These are phyloP conservation scores for Podospora pseudoanserina DNA, from an alignment of 495 filamentous ascomycete species.

Conservation along the genomic window DNA sequence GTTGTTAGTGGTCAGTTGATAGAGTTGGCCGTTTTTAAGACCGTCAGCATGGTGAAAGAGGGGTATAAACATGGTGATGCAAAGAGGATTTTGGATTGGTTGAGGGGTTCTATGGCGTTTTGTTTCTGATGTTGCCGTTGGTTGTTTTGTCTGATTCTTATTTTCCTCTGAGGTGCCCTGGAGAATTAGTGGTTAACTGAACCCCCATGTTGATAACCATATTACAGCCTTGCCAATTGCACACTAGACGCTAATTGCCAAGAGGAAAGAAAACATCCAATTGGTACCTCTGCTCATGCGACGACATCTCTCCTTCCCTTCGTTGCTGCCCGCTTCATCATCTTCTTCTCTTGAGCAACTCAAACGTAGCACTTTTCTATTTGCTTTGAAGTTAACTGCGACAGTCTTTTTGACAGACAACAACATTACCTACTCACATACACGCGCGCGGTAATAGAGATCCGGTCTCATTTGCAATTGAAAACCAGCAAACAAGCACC, in stretches of 20 bases:
- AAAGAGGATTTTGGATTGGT: neutral
- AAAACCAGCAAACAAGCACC: neutral
- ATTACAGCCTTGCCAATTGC: neutral
- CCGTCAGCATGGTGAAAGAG: neutral
- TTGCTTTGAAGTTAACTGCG: neutral
- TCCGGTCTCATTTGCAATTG: neutral
- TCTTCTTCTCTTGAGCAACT: neutral
- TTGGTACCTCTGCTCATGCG: neutral
- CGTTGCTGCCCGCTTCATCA: neutral
- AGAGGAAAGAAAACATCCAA: neutral
- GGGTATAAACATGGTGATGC: neutral
- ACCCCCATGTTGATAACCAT: neutral
- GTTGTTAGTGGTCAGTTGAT: neutral
- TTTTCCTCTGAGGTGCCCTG: neutral
- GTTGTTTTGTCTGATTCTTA: neutral
- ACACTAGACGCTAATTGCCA: neutral
- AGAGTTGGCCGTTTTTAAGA: neutral
- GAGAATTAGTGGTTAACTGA: neutral
- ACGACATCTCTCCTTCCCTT: neutral
- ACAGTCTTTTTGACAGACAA: neutral
- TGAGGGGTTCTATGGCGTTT: neutral
- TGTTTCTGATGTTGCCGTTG: neutral
- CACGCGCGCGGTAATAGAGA: neutral
- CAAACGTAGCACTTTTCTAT: no score
- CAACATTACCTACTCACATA: neutral